A percentile compares a stretch with the other conserved stretches of the same genome.
These are phyloP conservation scores for Thalassiosira pacifica DNA, from an alignment of 352 stramenopile genomes.

Conservation along the genomic window DNA sequence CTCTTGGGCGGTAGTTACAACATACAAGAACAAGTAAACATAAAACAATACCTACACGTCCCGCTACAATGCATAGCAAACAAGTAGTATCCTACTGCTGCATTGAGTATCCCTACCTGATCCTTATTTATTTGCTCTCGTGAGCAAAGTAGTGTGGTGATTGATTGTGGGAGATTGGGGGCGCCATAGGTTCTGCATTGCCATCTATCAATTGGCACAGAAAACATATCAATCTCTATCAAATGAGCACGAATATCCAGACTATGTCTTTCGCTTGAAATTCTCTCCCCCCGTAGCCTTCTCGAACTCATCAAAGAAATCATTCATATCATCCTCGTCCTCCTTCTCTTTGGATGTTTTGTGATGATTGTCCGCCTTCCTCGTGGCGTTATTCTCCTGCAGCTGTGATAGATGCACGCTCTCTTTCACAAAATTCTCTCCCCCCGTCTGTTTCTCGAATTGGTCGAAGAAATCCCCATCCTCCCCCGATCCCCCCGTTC, in stretches of 20 bases:
- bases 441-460: slow-evolving; percentile 82
- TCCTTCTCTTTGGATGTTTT: slow-evolving; percentile 35
- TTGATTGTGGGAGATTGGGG: too few species aligned
- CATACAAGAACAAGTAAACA: too few species aligned
- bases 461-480: slow-evolving; percentile 81
- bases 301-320: slow-evolving; percentile 88
- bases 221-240: background rate
- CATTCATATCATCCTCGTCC: slow-evolving; percentile 80
- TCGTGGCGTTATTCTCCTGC: slow-evolving; percentile 5
- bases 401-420: slow-evolving; percentile 29
- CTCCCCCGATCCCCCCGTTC: slow-evolving; percentile 19
- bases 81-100: too few species aligned
- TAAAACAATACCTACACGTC: too few species aligned
- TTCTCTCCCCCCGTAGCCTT: slow-evolving; percentile 83
- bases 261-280: slow-evolving; percentile 58
- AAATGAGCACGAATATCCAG: background rate
- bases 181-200: background rate
- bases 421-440: slow-evolving; percentile 81
- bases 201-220: background rate
- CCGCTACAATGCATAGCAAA: background rate
- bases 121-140: too few species aligned
- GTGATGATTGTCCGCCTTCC: slow-evolving; percentile 22
- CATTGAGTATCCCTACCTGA: too few species aligned
- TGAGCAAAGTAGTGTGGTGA: background rate
- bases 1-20: too few species aligned